These are phyloP conservation scores for Osmanthus fragrans DNA, from an alignment of 257 asterid genomes.

Conservation along the genomic window DNA sequence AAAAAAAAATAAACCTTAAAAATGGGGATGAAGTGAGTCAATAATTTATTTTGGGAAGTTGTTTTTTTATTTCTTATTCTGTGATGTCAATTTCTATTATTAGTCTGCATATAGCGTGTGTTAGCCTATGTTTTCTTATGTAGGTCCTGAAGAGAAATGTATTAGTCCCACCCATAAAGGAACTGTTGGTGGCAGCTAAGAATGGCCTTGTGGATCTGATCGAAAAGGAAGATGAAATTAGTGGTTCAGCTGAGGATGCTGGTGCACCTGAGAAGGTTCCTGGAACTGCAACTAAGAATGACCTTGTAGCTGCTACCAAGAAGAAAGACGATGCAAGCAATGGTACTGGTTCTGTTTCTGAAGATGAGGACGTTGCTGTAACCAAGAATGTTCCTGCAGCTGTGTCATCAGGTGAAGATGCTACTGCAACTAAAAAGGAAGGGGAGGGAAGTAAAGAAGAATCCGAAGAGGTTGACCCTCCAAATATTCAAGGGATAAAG, in stretches of 20 bases:
- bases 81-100: not conserved
- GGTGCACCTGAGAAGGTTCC: constrained; percentile 10
- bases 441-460: constrained; percentile 17
- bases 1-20: no score
- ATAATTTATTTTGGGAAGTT: not conserved
- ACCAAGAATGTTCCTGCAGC: constrained; percentile 1
- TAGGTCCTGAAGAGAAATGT: not conserved
- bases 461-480: constrained; percentile 20
- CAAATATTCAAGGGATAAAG: not conserved
- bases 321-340: constrained; percentile 26
- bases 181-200: not conserved
- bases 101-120: not conserved
- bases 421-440: constrained; percentile 15
- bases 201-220: not conserved
- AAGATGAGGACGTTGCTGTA: constrained; percentile 18
- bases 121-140: not conserved
- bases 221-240: not conserved
- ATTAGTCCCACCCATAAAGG: not conserved
- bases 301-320: constrained; percentile 13
- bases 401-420: not conserved
- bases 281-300: constrained; percentile 12
- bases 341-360: constrained; percentile 5
- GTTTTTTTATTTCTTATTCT: not conserved
- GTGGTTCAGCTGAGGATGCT: constrained; percentile 15
- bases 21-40: not conserved